These are phyloP conservation scores for Vicia sativa DNA, from an alignment of 306 rosid genomes.

Conservation along the genomic window DNA sequence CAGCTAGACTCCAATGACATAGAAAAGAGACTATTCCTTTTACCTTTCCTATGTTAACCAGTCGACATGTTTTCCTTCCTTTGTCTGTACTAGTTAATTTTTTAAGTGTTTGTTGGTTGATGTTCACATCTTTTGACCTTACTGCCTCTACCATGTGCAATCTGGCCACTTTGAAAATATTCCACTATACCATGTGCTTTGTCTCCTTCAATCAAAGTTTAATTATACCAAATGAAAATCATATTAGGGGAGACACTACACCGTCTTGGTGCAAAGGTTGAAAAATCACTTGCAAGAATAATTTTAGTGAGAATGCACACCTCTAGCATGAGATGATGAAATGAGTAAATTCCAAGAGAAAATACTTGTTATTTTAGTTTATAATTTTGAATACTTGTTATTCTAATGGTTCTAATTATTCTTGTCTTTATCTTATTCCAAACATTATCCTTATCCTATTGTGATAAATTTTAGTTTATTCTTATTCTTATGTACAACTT, in stretches of 20 bases:
- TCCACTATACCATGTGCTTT: constrained; percentile 31
- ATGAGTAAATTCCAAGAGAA: not conserved
- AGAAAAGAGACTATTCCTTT: constrained; percentile 17
- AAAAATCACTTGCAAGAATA: not conserved
- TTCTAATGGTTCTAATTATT: too few species aligned
- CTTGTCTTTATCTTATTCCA: too few species aligned
- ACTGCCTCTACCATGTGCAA: constrained; percentile 29
- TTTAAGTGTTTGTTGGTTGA: not conserved
- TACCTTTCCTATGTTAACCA: constrained; percentile 10
- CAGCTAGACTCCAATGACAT: constrained; percentile 39
- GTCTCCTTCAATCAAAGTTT: not conserved
- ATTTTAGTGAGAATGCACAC: not conserved
- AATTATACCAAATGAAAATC: not conserved
- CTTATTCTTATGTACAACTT: too few species aligned
- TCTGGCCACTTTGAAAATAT: constrained; percentile 23
- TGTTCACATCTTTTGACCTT: constrained; percentile 33
- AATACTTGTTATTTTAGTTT: too few species aligned
- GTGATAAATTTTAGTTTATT: too few species aligned
- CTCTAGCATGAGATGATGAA: not conserved
- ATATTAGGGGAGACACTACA: not conserved
- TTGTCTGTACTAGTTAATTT: not conserved
- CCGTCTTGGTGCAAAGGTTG: not conserved
- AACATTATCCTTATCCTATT: too few species aligned
- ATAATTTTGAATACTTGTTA: too few species aligned
- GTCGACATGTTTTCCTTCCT: constrained; percentile 3